phyloP scores from a whole-genome alignment of 371 early-diverging fungal species.

The Rhizopus delemar region DNA sequence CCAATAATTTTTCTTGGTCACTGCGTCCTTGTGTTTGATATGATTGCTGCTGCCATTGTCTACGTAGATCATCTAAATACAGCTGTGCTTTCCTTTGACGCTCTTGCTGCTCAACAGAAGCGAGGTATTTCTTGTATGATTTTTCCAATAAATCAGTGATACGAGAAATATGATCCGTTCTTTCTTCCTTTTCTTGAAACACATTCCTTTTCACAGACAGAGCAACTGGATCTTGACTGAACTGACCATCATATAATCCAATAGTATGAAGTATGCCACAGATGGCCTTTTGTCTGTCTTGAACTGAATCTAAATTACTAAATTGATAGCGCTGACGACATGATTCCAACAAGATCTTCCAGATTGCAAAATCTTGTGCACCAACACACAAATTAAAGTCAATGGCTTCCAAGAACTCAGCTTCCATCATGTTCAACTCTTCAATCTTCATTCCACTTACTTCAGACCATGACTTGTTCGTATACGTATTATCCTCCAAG shows the following conservation, averaged over 20 bases:
- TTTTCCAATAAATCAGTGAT: background rate
- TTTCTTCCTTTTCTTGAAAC: background rate
- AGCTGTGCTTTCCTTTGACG: background rate
- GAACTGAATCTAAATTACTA: constrained; percentile 19
- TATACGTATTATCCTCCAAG: constrained; percentile 69
- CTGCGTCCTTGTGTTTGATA: constrained; percentile 9
- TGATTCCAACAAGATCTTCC: constrained; percentile 33
- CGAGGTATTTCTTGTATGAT: background rate
- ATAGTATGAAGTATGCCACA: constrained; percentile 21
- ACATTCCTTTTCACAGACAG: background rate
- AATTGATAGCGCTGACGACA: constrained; percentile 26
- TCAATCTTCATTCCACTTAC: constrained; percentile 66
- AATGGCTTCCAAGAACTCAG: constrained; percentile 65
- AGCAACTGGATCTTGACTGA: background rate
- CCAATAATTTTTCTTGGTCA: background rate
- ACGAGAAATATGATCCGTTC: background rate
- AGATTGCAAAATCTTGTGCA: constrained; percentile 54
- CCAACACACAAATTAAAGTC: constrained; percentile 64
- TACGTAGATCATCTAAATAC: background rate
- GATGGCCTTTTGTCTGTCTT: constrained; percentile 28
- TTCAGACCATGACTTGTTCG: constrained; percentile 75
- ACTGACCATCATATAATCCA: constrained; percentile 23
- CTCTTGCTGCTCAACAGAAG: background rate
- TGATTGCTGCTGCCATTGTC: constrained; percentile 5
- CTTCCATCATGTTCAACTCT: constrained; percentile 71